Base-by-base conservation (phyloP, 2,329 filamentous ascomycete genomes). In the Ophiostoma himal-ulmi region DNA sequence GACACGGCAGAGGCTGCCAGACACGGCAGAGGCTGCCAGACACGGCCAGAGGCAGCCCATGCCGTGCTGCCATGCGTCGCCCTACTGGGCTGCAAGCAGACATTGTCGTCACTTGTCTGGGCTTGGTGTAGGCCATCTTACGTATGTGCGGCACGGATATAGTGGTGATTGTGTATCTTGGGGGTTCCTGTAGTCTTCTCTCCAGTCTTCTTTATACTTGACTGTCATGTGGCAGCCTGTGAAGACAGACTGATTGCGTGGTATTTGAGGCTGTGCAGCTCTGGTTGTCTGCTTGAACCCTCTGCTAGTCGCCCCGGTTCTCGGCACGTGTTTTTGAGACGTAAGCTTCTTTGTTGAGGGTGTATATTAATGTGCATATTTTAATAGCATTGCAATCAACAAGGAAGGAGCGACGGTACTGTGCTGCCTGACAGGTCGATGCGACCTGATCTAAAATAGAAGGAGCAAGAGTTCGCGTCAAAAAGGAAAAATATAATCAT, bases 391-490 rank as follows among this genome's bases (percentile, higher is more conserved):
- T 30, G 30, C 30, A 57, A 26, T 14, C 14, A 17, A 57, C 8
- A 8, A 26, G 52, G 52, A 57, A 57, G 11, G n/a, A 57, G 52
- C n/a, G n/a, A 57, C 52, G n/a, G 52, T 30, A 30, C 30, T 30
- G 30, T 30, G 30, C 30, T 30, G 1, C 30, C 30, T 30, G 30
- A 30, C 30, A 30, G 10, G 52, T 17, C 20, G 52, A 57, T 57
- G n/a, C n/a, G 52, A 57, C 30, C 52, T 57, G 52, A 57, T 57
- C 52, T 57, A 57, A 57, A 57, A 57, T 57, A 57, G 52, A 57
- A 57, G 22, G 52, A 13, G 17, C 52, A 10, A 57, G 52, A 26
- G 52, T 57, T 2, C 52, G 22, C 52, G 52, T 57, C 52, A 57
- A 1, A 57, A 57, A 26, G 26, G 26, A 57, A 20, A 48, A 48